Conservation (phyloP, 257 asterid species). For the Jaltomata sinuosa region DNA sequence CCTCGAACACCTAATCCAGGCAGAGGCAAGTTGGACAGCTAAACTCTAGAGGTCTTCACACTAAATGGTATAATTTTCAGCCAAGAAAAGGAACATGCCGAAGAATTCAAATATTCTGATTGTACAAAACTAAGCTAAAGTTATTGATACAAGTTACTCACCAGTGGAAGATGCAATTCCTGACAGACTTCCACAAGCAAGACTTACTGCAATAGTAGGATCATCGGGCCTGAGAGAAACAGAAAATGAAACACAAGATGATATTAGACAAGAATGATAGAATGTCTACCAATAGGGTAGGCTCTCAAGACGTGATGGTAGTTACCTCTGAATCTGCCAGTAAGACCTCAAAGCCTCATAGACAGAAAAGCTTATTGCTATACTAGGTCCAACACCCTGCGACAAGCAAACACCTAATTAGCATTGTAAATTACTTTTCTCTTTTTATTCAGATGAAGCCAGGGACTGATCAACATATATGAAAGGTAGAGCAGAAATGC, state of each 20-base stretch:
- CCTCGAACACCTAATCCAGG: not conserved
- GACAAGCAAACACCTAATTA: slow-evolving; percentile 5
- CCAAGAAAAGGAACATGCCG: not conserved
- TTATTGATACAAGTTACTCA: slow-evolving; percentile 14
- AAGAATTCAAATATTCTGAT: not conserved
- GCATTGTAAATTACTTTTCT: not conserved
- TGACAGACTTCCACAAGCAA: slow-evolving; percentile 91
- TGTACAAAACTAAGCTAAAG: not conserved
- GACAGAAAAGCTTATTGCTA: slow-evolving; percentile 90
- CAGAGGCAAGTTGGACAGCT: not conserved
- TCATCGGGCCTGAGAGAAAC: slow-evolving; percentile 55
- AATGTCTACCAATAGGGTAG: not conserved
- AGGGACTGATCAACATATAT: not conserved
- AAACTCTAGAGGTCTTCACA: not conserved
- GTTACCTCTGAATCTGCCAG: slow-evolving; percentile 61
- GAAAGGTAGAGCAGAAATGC: not conserved
- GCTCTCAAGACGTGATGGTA: not conserved
- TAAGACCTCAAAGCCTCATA: slow-evolving; percentile 63
- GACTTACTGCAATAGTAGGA: slow-evolving; percentile 61
- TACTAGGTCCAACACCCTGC: slow-evolving; percentile 95
- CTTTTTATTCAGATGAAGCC: not conserved
- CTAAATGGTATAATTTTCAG: not conserved
- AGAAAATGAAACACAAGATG: not conserved
- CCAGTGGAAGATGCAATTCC: slow-evolving; percentile 94
- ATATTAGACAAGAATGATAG: not conserved